Evolutionary conservation across 306 rosid genomes (phyloP).

Genomic region (Corylus americana): DNA sequence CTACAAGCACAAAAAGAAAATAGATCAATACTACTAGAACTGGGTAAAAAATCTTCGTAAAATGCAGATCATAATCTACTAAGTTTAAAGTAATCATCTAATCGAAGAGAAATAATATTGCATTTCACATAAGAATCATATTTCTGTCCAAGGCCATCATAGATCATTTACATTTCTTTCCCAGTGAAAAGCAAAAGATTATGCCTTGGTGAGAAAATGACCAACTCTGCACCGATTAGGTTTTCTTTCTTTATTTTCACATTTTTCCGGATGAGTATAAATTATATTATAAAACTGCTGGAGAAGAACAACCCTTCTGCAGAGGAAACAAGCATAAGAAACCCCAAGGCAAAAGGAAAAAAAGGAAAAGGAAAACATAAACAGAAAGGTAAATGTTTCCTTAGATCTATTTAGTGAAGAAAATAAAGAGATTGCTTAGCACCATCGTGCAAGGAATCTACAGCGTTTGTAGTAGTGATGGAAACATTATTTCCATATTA

Average conservation of each 20-base stretch:
- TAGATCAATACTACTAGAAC: neutral
- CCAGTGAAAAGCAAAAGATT: neutral
- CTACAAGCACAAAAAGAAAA: conserved; percentile 47
- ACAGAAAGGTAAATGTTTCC: too few species aligned
- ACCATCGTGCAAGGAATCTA: neutral
- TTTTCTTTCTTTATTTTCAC: too few species aligned
- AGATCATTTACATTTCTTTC: neutral
- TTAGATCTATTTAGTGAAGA: neutral
- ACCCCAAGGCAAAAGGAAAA: neutral
- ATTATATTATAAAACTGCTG: neutral
- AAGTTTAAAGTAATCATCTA: neutral
- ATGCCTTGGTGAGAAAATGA: neutral
- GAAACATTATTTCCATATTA: neutral
- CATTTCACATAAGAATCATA: neutral
- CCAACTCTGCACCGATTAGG: neutral
- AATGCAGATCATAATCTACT: conserved; percentile 14
- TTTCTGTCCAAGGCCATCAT: neutral
- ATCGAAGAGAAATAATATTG: neutral
- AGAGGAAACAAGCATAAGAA: too few species aligned
- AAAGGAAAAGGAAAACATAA: neutral
- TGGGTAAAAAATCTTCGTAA: neutral
- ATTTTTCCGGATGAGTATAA: too few species aligned
- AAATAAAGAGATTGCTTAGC: neutral
- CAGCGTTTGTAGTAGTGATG: neutral
- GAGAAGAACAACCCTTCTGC: neutral